A percentile compares a stretch with the other conserved stretches of the same genome.
phyloP scores from a whole-genome alignment of 306 rosid species.

The Medicago ruthenica region DNA sequence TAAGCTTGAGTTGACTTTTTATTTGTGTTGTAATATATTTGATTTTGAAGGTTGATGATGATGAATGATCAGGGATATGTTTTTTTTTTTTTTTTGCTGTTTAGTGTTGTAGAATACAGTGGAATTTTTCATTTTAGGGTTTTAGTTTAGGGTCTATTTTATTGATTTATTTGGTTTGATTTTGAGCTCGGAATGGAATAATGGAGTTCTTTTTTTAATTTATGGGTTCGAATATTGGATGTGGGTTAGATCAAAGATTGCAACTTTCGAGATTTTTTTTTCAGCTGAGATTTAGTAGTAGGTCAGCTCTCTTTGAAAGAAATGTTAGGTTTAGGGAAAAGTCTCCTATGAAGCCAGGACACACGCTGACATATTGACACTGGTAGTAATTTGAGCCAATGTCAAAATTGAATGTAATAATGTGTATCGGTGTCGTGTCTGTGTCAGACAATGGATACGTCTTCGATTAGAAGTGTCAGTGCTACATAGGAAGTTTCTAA shows the following conservation, averaged over 20 bases:
- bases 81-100: not conserved
- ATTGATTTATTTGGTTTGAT: too few species aligned
- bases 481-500: not conserved
- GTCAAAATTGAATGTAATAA: too few species aligned
- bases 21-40: not conserved
- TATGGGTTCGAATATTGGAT: too few species aligned
- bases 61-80: slow-evolving; percentile 12
- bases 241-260: not conserved
- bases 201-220: too few species aligned
- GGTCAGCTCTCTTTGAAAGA: slow-evolving; percentile 4
- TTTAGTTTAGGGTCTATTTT: too few species aligned
- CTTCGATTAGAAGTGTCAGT: too few species aligned
- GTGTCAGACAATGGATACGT: too few species aligned
- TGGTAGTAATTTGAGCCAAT: too few species aligned
- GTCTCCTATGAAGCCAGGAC: too few species aligned
- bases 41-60: slow-evolving; percentile 28
- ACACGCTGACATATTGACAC: too few species aligned
- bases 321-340: not conserved
- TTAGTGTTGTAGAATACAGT: slow-evolving; percentile 34
- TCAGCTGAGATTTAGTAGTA: slow-evolving; percentile 9
- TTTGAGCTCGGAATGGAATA: too few species aligned
- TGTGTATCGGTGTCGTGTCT: too few species aligned
- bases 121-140: slow-evolving; percentile 2
- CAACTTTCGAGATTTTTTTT: not conserved
- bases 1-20: slow-evolving; percentile 40